Base-by-base conservation (phyloP, 2,329 filamentous ascomycete species). In the Cladorrhinum sp. region DNA sequence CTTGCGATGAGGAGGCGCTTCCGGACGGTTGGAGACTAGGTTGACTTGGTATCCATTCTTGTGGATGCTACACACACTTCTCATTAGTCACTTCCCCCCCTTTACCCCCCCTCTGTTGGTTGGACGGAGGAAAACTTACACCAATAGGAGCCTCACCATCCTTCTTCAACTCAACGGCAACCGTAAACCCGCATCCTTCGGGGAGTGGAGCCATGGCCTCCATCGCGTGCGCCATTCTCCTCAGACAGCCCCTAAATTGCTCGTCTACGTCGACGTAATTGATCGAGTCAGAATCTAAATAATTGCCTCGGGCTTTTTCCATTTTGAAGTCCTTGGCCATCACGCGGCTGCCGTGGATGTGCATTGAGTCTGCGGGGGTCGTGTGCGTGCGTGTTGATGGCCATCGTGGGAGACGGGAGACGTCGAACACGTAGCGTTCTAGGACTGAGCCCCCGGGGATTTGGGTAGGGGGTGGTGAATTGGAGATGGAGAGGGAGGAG, bases 111-210 rank as follows among this genome's bases (percentile, higher is more conserved):
- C n/a, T n/a, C n/a, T n/a, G n/a, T n/a, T n/a, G n/a, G n/a, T n/a
- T 49, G 8, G 23, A 23, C 23, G 30, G 49, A 46, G 36, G 50
- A 9, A 53, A 49, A 76, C 82, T 70, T 73, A 86, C 84, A 58
- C 80, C 80, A 63, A 87, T 84, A 0, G 85, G 86, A 9, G 83
- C 79, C 10, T 81, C 74, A 0, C 79, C 80, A 46, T 86, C 80
- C 21, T 88, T 83, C 42, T 83, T 84, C 65, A 93, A 72, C 73
- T 94, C 90, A 46, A 94, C 82, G 0, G 87, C 88, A n/a, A 94
- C 73, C 0, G 89, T 91, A 72, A 90, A 94, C 0, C 88, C 89
- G 72, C 89, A 92, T 1, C 82, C 82, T 1, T 79, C 74, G 0
- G 89, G 88, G 21, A 92, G 71, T 0, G 80, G 73, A 0, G 73